phyloP scores from a whole-genome alignment of 495 filamentous ascomycete genomes.

The Trichoderma asperelloides region DNA sequence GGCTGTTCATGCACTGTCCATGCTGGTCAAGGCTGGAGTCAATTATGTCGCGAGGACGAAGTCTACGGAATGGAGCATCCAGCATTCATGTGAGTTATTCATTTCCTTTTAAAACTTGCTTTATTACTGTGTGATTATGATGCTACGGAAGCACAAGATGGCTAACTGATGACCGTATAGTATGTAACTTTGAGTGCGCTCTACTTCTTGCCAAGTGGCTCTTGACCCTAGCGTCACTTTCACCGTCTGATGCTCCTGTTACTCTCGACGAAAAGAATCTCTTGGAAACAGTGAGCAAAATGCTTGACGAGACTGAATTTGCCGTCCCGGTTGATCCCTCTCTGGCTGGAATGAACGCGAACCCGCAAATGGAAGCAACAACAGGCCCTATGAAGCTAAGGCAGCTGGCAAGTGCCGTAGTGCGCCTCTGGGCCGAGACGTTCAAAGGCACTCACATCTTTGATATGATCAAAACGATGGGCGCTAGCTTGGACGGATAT shows the following conservation, averaged over 20 bases:
- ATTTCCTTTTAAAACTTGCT: not conserved
- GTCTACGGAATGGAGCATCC: conserved; percentile 61
- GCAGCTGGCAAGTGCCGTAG: conserved; percentile 52
- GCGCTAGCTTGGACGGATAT: conserved; percentile 52
- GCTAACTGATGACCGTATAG: conserved; percentile 17
- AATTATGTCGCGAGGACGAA: conserved; percentile 62
- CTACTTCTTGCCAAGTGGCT: conserved; percentile 52
- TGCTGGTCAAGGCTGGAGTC: conserved; percentile 59
- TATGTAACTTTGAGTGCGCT: conserved; percentile 63
- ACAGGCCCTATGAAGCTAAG: conserved; percentile 45
- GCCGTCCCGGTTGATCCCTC: conserved; percentile 48
- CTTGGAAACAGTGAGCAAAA: conserved; percentile 57
- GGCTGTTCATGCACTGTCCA: conserved; percentile 59
- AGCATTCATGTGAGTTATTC: conserved; percentile 46
- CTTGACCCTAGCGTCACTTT: conserved; percentile 33
- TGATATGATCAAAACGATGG: conserved; percentile 57
- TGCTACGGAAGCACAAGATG: not conserved
- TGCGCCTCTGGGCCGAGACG: conserved; percentile 58
- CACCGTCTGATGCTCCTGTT: conserved; percentile 32
- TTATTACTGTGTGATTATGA: not conserved
- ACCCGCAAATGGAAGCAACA: conserved; percentile 27
- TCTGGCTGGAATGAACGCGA: conserved; percentile 25
- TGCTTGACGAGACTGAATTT: conserved; percentile 71
- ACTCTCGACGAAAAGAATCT: conserved; percentile 55
- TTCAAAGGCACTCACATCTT: conserved; percentile 62